Conservation (phyloP, 2,329 filamentous ascomycete genomes). For the Aspergillus bombycis region DNA sequence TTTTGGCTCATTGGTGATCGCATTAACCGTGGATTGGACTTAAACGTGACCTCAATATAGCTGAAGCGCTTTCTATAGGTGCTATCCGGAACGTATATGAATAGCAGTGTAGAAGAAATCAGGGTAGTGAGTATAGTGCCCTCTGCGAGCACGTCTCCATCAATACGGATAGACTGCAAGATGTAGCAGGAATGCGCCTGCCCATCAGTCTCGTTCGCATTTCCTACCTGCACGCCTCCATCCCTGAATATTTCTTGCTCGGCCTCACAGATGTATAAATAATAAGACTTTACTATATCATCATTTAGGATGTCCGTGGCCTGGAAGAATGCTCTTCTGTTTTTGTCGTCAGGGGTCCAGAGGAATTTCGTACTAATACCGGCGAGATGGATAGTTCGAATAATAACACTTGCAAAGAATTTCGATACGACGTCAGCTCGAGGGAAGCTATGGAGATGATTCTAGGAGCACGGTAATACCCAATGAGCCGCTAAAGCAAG, state of each 20-base stretch:
- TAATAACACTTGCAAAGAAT: slow-evolving; percentile 25
- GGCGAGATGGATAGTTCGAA: slow-evolving; percentile 17
- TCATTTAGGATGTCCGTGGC: neutral
- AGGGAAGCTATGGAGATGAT: slow-evolving; percentile 16
- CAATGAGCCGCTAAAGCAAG: neutral
- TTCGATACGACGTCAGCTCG: slow-evolving; percentile 20
- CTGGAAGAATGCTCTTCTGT: slow-evolving; percentile 12
- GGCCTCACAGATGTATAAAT: slow-evolving; percentile 8
- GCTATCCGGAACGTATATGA: slow-evolving; percentile 12
- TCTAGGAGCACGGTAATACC: neutral
- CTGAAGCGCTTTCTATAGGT: neutral
- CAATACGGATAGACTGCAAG: slow-evolving; percentile 11
- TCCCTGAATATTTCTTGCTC: neutral
- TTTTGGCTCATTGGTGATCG: neutral
- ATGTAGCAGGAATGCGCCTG: slow-evolving; percentile 12
- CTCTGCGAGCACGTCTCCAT: neutral
- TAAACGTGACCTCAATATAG: slow-evolving; percentile 14
- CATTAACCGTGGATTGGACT: neutral
- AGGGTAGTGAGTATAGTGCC: slow-evolving; percentile 13
- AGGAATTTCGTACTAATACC: slow-evolving; percentile 6
- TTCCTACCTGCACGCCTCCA: neutral
- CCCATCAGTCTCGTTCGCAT: neutral
- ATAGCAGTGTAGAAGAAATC: slow-evolving; percentile 4
- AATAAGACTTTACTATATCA: slow-evolving; percentile 12
- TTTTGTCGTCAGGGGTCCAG: slow-evolving; percentile 12